These are phyloP conservation scores for Pterothamnion heteromorphum DNA, from an alignment of 31 red algal genomes.

Conservation along the genomic window DNA sequence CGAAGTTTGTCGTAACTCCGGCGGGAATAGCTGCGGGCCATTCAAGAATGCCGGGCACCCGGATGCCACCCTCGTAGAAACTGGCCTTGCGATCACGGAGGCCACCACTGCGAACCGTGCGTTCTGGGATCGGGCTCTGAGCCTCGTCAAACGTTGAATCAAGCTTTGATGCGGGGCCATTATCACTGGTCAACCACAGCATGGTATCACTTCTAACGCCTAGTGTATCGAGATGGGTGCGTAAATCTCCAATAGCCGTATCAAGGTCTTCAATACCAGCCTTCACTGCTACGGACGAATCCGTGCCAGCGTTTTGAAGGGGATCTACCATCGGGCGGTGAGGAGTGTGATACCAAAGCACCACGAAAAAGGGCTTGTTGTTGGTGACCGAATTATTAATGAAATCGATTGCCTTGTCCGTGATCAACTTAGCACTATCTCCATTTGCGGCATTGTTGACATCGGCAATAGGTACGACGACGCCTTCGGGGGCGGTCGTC, in stretches of 20 bases:
- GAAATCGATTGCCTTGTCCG: neutral
- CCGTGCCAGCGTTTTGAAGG: neutral
- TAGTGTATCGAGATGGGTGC: neutral
- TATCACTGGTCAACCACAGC: neutral
- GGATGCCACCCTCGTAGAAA: neutral
- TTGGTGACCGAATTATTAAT: neutral
- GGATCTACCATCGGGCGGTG: neutral
- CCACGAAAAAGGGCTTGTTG: constrained; percentile 1
- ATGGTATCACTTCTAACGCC: neutral
- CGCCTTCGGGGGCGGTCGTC: neutral
- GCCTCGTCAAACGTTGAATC: neutral
- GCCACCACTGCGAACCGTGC: neutral
- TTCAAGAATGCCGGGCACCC: neutral
- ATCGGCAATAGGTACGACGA: neutral
- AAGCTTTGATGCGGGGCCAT: neutral
- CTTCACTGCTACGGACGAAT: neutral
- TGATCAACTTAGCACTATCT: neutral
- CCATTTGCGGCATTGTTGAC: neutral
- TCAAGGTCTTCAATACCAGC: neutral
- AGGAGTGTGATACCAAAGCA: neutral
- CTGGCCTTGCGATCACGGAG: neutral
- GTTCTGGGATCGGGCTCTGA: neutral
- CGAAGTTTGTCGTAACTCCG: neutral
- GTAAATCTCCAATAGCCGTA: neutral
- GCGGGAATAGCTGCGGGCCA: neutral